Conservation (phyloP, 345 rosid species). For the Pistacia vera region DNA sequence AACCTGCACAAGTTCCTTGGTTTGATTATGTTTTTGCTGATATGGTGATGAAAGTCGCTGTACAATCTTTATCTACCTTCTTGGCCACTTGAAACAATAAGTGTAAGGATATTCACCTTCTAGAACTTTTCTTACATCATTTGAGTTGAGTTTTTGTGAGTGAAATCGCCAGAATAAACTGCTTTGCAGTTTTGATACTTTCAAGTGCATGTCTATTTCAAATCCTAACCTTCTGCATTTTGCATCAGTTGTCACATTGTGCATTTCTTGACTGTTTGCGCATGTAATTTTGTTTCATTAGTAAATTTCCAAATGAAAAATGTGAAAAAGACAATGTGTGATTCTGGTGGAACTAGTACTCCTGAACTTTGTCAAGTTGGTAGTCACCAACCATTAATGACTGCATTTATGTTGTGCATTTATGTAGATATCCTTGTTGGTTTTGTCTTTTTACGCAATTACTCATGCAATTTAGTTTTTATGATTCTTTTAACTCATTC, state of each 20-base stretch:
- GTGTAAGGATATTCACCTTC: slow-evolving; percentile 53
- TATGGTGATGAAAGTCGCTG: slow-evolving; percentile 93
- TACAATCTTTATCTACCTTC: slow-evolving; percentile 90
- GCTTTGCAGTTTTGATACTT: slow-evolving; percentile 11
- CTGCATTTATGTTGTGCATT: background rate
- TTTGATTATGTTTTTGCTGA: slow-evolving; percentile 91
- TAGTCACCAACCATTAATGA: background rate
- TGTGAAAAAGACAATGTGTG: background rate
- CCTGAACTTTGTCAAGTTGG: background rate
- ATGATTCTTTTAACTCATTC: background rate
- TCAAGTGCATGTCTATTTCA: background rate
- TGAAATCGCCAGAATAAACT: slow-evolving; percentile 5
- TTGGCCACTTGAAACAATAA: slow-evolving; percentile 90
- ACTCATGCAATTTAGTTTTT: background rate
- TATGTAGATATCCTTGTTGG: background rate
- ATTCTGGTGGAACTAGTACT: background rate
- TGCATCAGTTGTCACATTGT: background rate
- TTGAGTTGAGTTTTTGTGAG: slow-evolving; percentile 8
- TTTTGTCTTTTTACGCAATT: background rate
- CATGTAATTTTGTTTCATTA: background rate
- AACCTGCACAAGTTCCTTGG: slow-evolving; percentile 89
- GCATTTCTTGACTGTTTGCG: background rate
- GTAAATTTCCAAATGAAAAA: background rate
- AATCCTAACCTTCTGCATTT: slow-evolving; percentile 6
- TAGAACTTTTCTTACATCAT: slow-evolving; percentile 8